A percentile compares a stretch with the other conserved stretches of the same genome.
These are phyloP conservation scores for Magnusiomyces tetraspermus DNA, from an alignment of 1,139 yeast genomes.

Conservation along the genomic window DNA sequence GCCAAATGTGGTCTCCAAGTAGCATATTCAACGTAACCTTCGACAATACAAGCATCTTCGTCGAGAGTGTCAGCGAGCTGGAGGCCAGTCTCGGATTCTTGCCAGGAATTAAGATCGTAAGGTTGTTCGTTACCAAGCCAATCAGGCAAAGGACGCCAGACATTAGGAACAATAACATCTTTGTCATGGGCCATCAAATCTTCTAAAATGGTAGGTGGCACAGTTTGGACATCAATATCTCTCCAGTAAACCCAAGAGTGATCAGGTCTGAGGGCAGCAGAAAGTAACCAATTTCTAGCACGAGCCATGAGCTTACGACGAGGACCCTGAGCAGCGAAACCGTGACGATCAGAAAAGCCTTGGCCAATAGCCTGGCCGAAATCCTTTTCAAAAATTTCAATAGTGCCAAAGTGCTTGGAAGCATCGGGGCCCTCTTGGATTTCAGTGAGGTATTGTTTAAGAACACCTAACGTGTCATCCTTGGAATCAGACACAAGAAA, in stretches of 20 bases:
- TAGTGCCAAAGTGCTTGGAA: constrained; percentile 48
- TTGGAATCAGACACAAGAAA: constrained; percentile 57
- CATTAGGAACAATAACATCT: constrained; percentile 74
- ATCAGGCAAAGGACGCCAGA: constrained; percentile 87
- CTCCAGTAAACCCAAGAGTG: constrained; percentile 78
- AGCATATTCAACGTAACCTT: constrained; percentile 85
- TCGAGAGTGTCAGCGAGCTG: constrained; percentile 67
- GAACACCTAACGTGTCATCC: constrained; percentile 52
- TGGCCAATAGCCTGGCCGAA: constrained; percentile 66
- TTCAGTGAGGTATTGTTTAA: constrained; percentile 38
- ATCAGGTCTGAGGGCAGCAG: constrained; percentile 55
- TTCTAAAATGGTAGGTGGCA: constrained; percentile 51
- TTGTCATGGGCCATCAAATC: constrained; percentile 57
- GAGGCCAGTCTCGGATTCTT: constrained; percentile 73
- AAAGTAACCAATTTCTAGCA: constrained; percentile 61
- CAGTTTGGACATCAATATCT: constrained; percentile 60
- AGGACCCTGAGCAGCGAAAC: constrained; percentile 67
- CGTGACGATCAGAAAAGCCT: constrained; percentile 76
- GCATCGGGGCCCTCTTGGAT: constrained; percentile 49
- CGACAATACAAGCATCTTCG: constrained; percentile 85
- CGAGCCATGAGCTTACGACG: constrained; percentile 64
- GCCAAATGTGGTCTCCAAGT: constrained; percentile 92
- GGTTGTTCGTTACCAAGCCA: constrained; percentile 88
- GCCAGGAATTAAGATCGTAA: constrained; percentile 86
- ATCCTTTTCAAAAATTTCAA: constrained; percentile 52